Percentiles rank a stretch among this genome's conserved stretches.
Evolutionary conservation across 257 asterid genomes (phyloP).

Genomic region (Agastache rugosa): DNA sequence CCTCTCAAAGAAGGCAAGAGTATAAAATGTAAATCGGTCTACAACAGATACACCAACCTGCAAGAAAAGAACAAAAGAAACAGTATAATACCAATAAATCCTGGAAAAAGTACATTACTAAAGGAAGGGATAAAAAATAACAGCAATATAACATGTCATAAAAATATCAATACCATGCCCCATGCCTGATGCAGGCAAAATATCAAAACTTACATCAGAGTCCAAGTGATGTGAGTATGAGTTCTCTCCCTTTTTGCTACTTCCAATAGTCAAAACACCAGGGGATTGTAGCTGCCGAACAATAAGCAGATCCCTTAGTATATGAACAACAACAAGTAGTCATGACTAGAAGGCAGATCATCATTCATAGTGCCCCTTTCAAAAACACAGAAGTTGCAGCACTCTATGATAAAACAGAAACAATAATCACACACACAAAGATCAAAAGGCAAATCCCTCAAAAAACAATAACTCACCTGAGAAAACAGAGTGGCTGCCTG

Average conservation of each 20-base stretch:
- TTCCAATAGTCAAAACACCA: constrained; percentile 96
- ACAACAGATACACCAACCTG: constrained; percentile 99
- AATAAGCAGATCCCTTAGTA: constrained; percentile 27
- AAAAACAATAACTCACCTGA: constrained; percentile 61
- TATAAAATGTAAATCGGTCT: constrained; percentile 90
- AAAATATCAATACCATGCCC: constrained; percentile 23
- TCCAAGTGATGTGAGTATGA: constrained; percentile 96
- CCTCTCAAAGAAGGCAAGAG: constrained; percentile 98
- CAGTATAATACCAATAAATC: constrained; percentile 19
- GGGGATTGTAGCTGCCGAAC: constrained; percentile 91
- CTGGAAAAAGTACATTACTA: not conserved
- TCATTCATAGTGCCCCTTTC: not conserved
- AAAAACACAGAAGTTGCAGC: constrained; percentile 30
- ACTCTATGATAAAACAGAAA: constrained; percentile 11
- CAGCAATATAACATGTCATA: constrained; percentile 26
- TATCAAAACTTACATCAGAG: constrained; percentile 71
- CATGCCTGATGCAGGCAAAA: constrained; percentile 15
- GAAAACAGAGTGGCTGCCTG: constrained; percentile 99
- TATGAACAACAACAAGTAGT: constrained; percentile 13
- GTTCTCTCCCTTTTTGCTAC: constrained; percentile 97
- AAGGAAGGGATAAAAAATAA: constrained; percentile 12
- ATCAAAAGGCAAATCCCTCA: constrained; percentile 14
- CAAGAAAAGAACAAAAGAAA: constrained; percentile 37
- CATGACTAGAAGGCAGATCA: constrained; percentile 12
- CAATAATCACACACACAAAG: not conserved